phyloP scores from a whole-genome alignment of 2,329 filamentous ascomycete species.

The Alternaria burnsii region DNA sequence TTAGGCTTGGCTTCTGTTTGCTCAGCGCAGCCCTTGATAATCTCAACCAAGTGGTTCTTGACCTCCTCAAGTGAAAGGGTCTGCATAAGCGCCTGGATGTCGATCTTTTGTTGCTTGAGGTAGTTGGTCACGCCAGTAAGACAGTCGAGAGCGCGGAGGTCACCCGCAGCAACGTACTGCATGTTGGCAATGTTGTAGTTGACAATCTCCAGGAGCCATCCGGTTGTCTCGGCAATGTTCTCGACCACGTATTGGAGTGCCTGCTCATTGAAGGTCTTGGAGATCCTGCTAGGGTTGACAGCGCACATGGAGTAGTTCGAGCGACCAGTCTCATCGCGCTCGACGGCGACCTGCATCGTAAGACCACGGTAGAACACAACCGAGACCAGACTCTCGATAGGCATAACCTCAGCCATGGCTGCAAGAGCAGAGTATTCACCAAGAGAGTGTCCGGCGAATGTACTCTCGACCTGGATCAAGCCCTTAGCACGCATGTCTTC shows the following conservation, averaged over 20 bases:
- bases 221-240: slow-evolving; percentile 91
- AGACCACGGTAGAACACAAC: slow-evolving; percentile 99
- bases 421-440: slow-evolving; percentile 98
- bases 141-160: slow-evolving; percentile 71
- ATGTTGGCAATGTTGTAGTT: slow-evolving; percentile 84
- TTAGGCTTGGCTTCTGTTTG: slow-evolving; percentile 87
- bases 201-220: slow-evolving; percentile 98
- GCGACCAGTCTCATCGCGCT: slow-evolving; percentile 89
- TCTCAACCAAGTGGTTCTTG: slow-evolving; percentile 86
- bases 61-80: slow-evolving; percentile 88
- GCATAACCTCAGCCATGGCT: slow-evolving; percentile 97
- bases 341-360: slow-evolving; percentile 99
- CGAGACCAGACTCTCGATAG: slow-evolving; percentile 97
- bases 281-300: slow-evolving; percentile 97
- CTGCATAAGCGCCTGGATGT: slow-evolving; percentile 91
- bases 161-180: slow-evolving; percentile 74
- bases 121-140: slow-evolving; percentile 87
- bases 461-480: slow-evolving; percentile 93
- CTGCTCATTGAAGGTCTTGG: slow-evolving; percentile 98
- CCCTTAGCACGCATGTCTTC: slow-evolving; percentile 99
- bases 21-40: slow-evolving; percentile 87
- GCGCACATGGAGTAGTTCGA: slow-evolving; percentile 99
- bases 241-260: slow-evolving; percentile 96
- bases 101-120: slow-evolving; percentile 95
- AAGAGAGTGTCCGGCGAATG: slow-evolving; percentile 95